A percentile compares a stretch with the other conserved stretches of the same genome.
Conservation (phyloP, 2,329 filamentous ascomycete genomes). For the Clarireedia monteithiana region DNA sequence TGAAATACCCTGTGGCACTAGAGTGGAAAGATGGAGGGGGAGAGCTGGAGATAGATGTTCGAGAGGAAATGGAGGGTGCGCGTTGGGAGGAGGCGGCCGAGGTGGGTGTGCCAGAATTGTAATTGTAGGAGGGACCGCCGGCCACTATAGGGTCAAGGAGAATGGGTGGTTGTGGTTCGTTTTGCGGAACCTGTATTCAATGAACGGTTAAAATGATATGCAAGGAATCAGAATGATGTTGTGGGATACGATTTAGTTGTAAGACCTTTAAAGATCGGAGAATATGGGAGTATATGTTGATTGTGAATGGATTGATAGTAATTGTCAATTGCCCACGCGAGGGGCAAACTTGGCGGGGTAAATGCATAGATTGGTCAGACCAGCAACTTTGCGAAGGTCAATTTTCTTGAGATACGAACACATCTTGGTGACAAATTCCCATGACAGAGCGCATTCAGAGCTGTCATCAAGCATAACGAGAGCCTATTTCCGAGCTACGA, state of each 20-base stretch:
- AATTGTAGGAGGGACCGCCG: slow-evolving; percentile 14
- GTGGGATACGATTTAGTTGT: not conserved
- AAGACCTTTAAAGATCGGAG: not conserved
- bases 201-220: not conserved
- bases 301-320: too few relatives aligned
- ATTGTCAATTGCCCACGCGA: too few relatives aligned
- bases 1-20: not conserved
- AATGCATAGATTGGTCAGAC: too few relatives aligned
- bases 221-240: not conserved
- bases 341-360: too few relatives aligned
- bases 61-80: slow-evolving; percentile 15
- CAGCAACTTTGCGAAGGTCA: too few relatives aligned
- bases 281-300: too few relatives aligned
- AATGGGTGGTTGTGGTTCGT: slow-evolving; percentile 10
- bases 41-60: slow-evolving; percentile 15
- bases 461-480: not conserved
- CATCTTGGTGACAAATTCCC: too few relatives aligned
- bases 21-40: slow-evolving; percentile 23
- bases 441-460: too few relatives aligned
- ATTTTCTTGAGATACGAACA: too few relatives aligned
- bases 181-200: slow-evolving; percentile 17
- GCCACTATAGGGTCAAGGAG: slow-evolving; percentile 19
- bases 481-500: not conserved
- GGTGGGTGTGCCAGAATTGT: slow-evolving; percentile 21
- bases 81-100: slow-evolving; percentile 12